Evolutionary conservation across 179 eudicot genomes (phyloP).

Genomic region (Actinidia arguta): DNA sequence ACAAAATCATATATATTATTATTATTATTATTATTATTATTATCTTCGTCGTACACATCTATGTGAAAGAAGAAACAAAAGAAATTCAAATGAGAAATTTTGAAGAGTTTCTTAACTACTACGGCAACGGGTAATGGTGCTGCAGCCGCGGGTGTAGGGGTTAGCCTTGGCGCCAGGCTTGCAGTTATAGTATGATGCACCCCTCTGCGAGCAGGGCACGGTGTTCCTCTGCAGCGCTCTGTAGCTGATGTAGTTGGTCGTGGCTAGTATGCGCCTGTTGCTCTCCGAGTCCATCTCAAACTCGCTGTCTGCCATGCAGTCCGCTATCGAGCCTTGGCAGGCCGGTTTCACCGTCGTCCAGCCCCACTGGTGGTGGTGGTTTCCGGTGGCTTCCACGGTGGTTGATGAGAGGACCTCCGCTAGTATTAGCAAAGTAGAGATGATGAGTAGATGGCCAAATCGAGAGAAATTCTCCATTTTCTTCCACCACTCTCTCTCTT

Average conservation of each 20-base stretch:
- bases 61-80: not conserved
- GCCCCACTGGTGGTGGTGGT: conserved; percentile 22
- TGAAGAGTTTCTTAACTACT: not conserved
- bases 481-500: not conserved
- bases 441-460: not conserved
- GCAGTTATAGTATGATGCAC: conserved; percentile 90
- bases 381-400: conserved; percentile 22
- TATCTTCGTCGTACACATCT: too few relatives aligned
- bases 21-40: too few relatives aligned
- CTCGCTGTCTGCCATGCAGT: conserved; percentile 59
- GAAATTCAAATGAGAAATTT: not conserved
- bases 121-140: conserved; percentile 64
- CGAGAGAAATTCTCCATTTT: conserved; percentile 21
- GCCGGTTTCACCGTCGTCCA: conserved; percentile 31
- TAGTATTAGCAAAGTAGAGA: conserved; percentile 17
- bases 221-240: conserved; percentile 73
- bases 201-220: conserved; percentile 81
- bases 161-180: conserved; percentile 75
- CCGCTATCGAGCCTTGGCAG: conserved; percentile 61
- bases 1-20: too few relatives aligned
- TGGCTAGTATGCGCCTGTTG: conserved; percentile 72
- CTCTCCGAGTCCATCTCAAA: conserved; percentile 66
- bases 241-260: conserved; percentile 73
- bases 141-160: conserved; percentile 84
- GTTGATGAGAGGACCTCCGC: not conserved